phyloP scores from a whole-genome alignment of 2,329 filamentous ascomycete species.

The Colletotrichum spinosum region DNA sequence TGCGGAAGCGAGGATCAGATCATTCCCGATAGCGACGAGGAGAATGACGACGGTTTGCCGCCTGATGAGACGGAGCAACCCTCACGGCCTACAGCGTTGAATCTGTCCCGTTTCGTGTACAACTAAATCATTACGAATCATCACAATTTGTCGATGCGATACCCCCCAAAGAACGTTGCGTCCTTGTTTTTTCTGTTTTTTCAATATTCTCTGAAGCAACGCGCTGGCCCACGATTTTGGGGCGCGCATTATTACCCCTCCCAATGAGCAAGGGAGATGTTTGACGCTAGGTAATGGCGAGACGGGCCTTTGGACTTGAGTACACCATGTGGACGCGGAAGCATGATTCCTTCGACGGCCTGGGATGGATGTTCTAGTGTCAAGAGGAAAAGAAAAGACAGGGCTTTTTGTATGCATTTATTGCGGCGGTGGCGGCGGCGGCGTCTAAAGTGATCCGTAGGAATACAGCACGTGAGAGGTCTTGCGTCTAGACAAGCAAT shows the following conservation, averaged over 20 bases:
- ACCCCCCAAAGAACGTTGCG: slow-evolving; percentile 16
- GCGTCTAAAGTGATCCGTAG: slow-evolving; percentile 1
- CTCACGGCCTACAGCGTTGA: slow-evolving; percentile 47
- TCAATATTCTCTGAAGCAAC: slow-evolving; percentile 5
- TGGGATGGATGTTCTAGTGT: no score
- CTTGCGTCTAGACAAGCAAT: not conserved
- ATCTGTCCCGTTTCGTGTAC: slow-evolving; percentile 63
- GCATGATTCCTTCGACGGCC: not conserved
- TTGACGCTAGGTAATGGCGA: slow-evolving; percentile 11
- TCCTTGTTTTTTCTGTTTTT: slow-evolving; percentile 31
- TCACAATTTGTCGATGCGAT: slow-evolving; percentile 20
- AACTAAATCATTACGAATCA: slow-evolving; percentile 38
- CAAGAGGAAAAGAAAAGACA: no score
- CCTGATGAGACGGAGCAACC: slow-evolving; percentile 40
- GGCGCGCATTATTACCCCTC: slow-evolving; percentile 2
- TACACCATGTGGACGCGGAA: slow-evolving; percentile 15
- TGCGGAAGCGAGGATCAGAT: slow-evolving; percentile 69
- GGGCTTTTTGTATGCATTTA: slow-evolving; percentile 19
- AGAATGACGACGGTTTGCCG: slow-evolving; percentile 52
- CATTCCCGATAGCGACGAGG: slow-evolving; percentile 63
- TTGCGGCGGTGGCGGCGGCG: not conserved
- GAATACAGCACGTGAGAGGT: not conserved
- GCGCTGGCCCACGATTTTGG: no score
- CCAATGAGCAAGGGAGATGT: no score
- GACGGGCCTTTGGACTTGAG: slow-evolving; percentile 14